Evolutionary conservation across 2,329 filamentous ascomycete genomes (phyloP), one percentile per base, ranked within the genome.

Genomic region (Colletotrichum theobromicola): DNA sequence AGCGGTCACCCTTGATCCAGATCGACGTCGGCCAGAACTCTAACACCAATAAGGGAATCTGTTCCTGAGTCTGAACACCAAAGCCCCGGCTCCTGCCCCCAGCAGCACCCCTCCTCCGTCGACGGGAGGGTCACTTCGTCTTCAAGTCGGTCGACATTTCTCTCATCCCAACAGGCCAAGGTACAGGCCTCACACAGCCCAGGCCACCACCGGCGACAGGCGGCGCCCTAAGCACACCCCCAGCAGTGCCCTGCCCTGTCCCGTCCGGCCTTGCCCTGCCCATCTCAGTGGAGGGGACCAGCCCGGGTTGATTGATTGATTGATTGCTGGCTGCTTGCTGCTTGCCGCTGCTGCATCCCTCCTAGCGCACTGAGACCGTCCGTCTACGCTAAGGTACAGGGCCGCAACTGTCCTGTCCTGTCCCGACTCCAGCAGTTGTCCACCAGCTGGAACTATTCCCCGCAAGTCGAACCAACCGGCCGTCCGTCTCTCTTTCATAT

Each of bases 1-100:
- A 74, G 73, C 64, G 64, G 64, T 61, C 70, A 74, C 64, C 70
- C 73, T 70, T 69, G 73, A 74, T 60, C 70, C 64, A 65, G 64
- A 73, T 75, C 70, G 70, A 74, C 73, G 58, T 75, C 70, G 70
- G 53, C 64, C 70, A 73, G 73, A 75, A 75, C 73, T 70, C 73
- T 75, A 75, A 74, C 64, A 75, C 70, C 70, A 74, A 65, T 58
- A 72, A 73, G 70, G 73, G 58, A 73, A 73, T 30, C 42, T 35
- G 69, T 75, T 65, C 69, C 69, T 75, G 69, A 62, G 30, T 63
- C 72, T 62, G 61, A 64, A 24, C 60, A 61, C 62, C 42, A 10
- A n/a, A 50, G 42, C 53, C 53, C 30, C 57, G 28, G 24, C 37
- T 32, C 50, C 28, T 30, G n/a, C 57, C 50, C 35, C 67, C 32